Conservation (phyloP, 495 filamentous ascomycete species). For the Aspergillus kassunensis region DNA sequence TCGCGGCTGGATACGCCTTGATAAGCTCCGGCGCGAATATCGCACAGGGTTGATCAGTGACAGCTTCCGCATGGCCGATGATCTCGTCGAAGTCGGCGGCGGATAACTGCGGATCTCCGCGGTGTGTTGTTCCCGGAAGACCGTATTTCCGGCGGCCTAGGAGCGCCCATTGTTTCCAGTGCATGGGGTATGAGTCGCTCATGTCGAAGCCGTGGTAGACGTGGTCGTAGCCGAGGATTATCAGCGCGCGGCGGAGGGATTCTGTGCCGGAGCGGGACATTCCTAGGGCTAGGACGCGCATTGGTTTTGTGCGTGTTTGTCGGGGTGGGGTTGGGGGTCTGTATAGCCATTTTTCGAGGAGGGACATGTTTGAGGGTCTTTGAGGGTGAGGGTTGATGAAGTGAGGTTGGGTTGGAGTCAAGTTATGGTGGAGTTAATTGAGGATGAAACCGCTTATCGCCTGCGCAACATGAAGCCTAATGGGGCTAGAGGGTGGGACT, state of each 20-base stretch:
- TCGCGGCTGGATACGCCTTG: conserved; percentile 35
- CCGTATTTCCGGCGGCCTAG: conserved; percentile 13
- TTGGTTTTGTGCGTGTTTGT: conserved; percentile 17
- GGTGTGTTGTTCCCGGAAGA: neutral
- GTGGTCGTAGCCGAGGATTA: conserved; percentile 24
- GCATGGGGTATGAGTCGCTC: neutral
- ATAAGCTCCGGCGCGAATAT: conserved; percentile 20
- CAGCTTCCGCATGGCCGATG: conserved; percentile 6
- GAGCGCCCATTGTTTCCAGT: conserved; percentile 14
- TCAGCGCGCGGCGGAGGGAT: conserved; percentile 22
- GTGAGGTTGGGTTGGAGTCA: too few species aligned
- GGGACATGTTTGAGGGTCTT: neutral
- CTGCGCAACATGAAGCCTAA: too few species aligned
- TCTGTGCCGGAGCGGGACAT: conserved; percentile 28
- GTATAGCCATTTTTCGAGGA: conserved; percentile 17
- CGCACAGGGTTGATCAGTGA: conserved; percentile 5
- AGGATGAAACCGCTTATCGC: too few species aligned
- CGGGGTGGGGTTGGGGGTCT: neutral
- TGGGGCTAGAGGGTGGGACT: too few species aligned
- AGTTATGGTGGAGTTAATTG: too few species aligned
- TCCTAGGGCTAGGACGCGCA: conserved; percentile 25
- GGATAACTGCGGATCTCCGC: conserved; percentile 21
- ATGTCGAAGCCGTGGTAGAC: conserved; percentile 28
- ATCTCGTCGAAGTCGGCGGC: conserved; percentile 12
- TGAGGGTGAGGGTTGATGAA: too few species aligned